These are phyloP conservation scores for Exophiala alcalophila DNA, from an alignment of 2,329 filamentous ascomycete species.

Conservation along the genomic window DNA sequence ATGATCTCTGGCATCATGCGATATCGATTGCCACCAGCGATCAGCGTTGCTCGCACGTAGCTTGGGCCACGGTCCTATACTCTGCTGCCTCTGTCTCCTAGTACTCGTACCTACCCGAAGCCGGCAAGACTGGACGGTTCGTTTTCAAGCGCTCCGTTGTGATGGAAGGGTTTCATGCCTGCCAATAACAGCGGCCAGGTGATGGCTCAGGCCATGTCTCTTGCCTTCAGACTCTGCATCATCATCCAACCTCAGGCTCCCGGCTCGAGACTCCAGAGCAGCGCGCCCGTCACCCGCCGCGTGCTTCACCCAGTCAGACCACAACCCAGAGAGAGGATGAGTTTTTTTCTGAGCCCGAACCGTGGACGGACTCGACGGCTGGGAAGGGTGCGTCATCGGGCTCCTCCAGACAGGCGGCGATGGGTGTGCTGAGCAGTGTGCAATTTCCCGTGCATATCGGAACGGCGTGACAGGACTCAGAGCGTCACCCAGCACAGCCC, in stretches of 20 bases:
- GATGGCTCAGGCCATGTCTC: slow-evolving; percentile 6
- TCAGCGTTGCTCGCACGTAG: too few relatives aligned
- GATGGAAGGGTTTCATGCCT: slow-evolving; percentile 5
- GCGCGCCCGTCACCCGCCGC: too few relatives aligned
- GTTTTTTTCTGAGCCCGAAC: not conserved
- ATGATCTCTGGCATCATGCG: slow-evolving; percentile 14
- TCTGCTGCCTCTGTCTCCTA: slow-evolving; percentile 11
- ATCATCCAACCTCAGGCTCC: not conserved
- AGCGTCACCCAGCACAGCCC: slow-evolving; percentile 25
- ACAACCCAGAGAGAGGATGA: not conserved
- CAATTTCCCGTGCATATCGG: slow-evolving; percentile 28
- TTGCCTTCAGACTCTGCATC: slow-evolving; percentile 1
- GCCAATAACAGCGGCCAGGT: slow-evolving; percentile 16
- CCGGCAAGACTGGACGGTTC: slow-evolving; percentile 6
- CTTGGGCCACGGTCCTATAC: slow-evolving; percentile 9
- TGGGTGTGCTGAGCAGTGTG: slow-evolving; percentile 23
- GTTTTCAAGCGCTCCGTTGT: slow-evolving; percentile 18
- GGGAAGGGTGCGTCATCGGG: slow-evolving; percentile 24
- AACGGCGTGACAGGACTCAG: slow-evolving; percentile 23
- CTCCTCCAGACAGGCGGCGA: too few relatives aligned
- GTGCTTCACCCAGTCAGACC: slow-evolving; percentile 8
- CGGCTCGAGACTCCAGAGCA: too few relatives aligned
- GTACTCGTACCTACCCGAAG: too few relatives aligned
- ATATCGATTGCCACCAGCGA: slow-evolving; percentile 2
- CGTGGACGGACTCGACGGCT: not conserved